Base-by-base conservation (phyloP, 1,284 basidiomycete genomes). In the Austroboletus novae-zelandiae region DNA sequence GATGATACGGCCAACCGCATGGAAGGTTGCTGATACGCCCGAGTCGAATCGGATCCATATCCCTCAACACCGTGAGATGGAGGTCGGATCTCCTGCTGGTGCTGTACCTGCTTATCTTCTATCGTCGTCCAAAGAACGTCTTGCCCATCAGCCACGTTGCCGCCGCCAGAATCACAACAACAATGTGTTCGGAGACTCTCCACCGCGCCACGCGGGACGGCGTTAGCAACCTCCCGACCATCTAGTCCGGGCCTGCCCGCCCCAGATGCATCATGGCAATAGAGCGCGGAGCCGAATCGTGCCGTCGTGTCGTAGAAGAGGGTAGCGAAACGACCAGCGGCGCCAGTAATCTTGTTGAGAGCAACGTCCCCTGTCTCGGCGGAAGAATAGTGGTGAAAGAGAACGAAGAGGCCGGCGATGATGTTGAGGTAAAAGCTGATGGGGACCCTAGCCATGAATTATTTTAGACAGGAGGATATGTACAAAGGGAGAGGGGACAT, bases 301-400 rank as follows among this genome's bases (percentile, higher is more conserved):
- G 45, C 45, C 5, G 40, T 32, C 6, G 47, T 31, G 11, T 53
- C 47, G 32, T 25, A 50, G 14, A 61, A 55, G 41, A 62, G 41
- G 14, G 32, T 20, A 25, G 47, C 61, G 45, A 64, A 61, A 32
- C 53, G 58, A n/a, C 31, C 49, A 20, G 47, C 29, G n/a, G 61
- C 60, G 2, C 61, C 52, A 0, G 60, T 56, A 27, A 61, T 31
- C 37, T 62, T 64, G 45, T 61, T 61, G 40, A 61, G 47, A 1
- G 57, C 61, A 5, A 53, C 9, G 11, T 60, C 57, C 7, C 61
- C 58, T 27, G 61, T 60, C 47, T 62, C 51, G 5, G 50, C 47
- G 17, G 62, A 30, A 9, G 50, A 53, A 36, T 18, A 58, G n/a
- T 61, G 58, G 25, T 54, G 43, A n/a, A 65, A 61, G 20, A 54